phyloP scores from a whole-genome alignment of 1,284 basidiomycete genomes.

The Heterobasidion annosum region DNA sequence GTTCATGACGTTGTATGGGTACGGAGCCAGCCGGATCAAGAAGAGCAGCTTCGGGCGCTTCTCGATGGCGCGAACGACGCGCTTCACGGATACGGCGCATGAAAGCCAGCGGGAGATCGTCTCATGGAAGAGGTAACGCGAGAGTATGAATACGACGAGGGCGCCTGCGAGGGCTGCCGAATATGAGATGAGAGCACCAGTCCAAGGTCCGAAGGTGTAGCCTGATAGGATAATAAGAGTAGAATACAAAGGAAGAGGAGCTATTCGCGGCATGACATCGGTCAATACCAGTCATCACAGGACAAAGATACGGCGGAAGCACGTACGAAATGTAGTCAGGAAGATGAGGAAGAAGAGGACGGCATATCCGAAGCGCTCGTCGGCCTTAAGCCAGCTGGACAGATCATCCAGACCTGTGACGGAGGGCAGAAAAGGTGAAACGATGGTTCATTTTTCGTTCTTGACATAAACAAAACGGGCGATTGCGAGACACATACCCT shows the following conservation, averaged over 20 bases:
- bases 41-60: constrained; percentile 77
- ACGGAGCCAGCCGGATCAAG: constrained; percentile 78
- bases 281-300: constrained; percentile 11
- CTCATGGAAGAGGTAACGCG: constrained; percentile 62
- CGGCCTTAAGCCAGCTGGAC: constrained; percentile 61
- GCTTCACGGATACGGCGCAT: constrained; percentile 53
- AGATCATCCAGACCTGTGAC: constrained; percentile 59
- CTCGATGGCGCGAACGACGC: constrained; percentile 82
- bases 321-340: constrained; percentile 76
- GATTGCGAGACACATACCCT: constrained; percentile 34
- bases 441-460: neutral
- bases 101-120: constrained; percentile 66
- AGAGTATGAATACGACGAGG: constrained; percentile 68
- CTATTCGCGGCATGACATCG: constrained; percentile 22
- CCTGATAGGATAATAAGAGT: constrained; percentile 83
- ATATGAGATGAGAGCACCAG: constrained; percentile 77
- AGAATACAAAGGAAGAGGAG: constrained; percentile 80
- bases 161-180: constrained; percentile 77
- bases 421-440: neutral
- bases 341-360: constrained; percentile 73
- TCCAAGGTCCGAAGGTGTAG: constrained; percentile 78
- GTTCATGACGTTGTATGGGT: constrained; percentile 87
- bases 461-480: neutral
- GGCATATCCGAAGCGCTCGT: constrained; percentile 58
- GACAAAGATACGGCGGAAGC: constrained; percentile 8